phyloP scores from a whole-genome alignment of 257 asterid species.

The Capsicum pubescens region DNA sequence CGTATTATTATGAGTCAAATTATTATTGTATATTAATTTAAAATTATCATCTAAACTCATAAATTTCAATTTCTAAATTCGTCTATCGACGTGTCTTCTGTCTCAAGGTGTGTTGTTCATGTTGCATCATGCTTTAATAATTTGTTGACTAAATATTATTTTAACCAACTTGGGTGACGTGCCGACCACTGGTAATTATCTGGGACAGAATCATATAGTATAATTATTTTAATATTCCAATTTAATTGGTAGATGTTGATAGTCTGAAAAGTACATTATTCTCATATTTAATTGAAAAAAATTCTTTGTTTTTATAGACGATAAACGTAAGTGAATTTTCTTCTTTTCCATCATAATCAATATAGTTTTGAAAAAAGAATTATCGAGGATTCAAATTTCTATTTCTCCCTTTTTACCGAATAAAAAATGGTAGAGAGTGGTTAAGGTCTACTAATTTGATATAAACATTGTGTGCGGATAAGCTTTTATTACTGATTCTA shows the following conservation, averaged over 20 bases:
- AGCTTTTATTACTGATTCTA: background rate
- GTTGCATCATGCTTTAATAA: background rate
- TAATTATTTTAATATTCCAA: background rate
- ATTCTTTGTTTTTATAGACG: background rate
- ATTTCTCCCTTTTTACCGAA: no score
- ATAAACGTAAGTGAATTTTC: background rate
- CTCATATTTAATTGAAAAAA: background rate
- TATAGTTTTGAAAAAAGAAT: no score
- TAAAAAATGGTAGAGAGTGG: no score
- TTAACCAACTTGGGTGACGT: background rate
- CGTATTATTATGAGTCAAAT: background rate
- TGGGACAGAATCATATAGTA: background rate
- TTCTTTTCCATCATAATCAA: background rate
- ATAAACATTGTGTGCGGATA: no score
- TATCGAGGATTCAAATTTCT: no score
- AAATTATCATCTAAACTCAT: rapidly evolving
- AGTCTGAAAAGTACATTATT: background rate
- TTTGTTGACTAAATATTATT: background rate
- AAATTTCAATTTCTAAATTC: background rate
- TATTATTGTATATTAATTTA: background rate
- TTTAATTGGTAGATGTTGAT: constrained; percentile 5
- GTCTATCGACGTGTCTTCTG: rapidly evolving
- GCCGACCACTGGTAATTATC: background rate
- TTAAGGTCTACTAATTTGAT: no score
- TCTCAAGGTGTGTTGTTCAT: background rate